Evolutionary conservation across 345 rosid species (phyloP), one percentile per base, ranked within the genome.

Genomic region (Populus ilicifolia): DNA sequence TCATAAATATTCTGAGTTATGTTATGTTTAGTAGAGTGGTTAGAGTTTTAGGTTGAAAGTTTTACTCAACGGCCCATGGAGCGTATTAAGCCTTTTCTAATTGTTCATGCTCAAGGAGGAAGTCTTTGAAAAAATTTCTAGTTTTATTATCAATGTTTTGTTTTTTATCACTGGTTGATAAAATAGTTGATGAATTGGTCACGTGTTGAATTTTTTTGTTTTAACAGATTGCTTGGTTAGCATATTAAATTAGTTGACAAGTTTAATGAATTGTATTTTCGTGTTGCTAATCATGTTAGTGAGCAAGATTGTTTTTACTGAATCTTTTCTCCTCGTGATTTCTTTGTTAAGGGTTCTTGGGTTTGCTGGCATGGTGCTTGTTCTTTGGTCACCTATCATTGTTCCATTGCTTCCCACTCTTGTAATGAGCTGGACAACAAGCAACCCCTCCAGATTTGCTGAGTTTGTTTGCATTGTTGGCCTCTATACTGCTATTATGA

Each of bases 371-470:
- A 89, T 95, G 99, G 89, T 85, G 81, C 89, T 92, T 67, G 92
- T 95, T 81, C 75, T 95, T 27, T 95, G 99, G 99, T 93, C 98
- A 18, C 99, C 97, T 0, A 82, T 92, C 67, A 77, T 87, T 70
- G 85, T 95, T 81, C 98, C 99, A 5, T 82, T 93, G 83, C 87
- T 95, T 83, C 99, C 99, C 81, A 85, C 92, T 27, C 89, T 95
- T 33, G 87, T 95, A 78, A 93, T 79, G 83, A 86, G 94, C 86
- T 91, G 97, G 98, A 88, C 92, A 54, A 84, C 89, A 73, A 82
- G 80, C 61, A 88, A 72, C 59, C 89, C 96, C 74, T 87, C 94
- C 30, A 85, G 80, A 83, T 48, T 92, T 84, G 92, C 96, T 64
- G 91, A 90, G 78, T 82, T 92, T 84, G 92, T 88, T 79, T 85